Evolutionary conservation across 1,284 basidiomycete genomes (phyloP).

Genomic region (Kalmanozyma brasiliensis): DNA sequence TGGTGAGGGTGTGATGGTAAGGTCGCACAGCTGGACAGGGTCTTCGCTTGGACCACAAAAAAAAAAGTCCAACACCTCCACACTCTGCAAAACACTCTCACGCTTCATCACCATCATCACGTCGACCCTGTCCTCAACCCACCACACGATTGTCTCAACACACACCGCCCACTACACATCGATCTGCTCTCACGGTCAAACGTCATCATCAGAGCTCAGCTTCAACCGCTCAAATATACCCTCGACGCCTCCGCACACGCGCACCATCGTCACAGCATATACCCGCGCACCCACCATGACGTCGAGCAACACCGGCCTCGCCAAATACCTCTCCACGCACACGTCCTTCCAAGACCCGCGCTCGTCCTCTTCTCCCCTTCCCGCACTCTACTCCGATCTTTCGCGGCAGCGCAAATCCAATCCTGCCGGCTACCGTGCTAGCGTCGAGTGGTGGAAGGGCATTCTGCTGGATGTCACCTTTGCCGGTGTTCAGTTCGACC

Average conservation of each 20-base stretch:
- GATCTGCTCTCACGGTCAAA: no score
- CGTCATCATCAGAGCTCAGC: no score
- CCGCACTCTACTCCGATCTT: conserved; percentile 87
- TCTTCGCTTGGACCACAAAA: neutral
- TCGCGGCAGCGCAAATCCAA: conserved; percentile 84
- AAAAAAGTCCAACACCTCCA: conserved; percentile 44
- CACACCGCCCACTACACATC: no score
- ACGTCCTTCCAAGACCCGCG: conserved; percentile 28
- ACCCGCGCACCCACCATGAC: neutral
- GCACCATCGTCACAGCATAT: neutral
- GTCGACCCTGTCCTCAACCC: conserved; percentile 7
- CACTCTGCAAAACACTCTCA: conserved; percentile 4
- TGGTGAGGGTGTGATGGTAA: neutral
- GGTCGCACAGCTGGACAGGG: conserved; percentile 20
- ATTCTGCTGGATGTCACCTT: conserved; percentile 76
- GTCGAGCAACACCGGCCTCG: conserved; percentile 6
- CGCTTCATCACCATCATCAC: neutral
- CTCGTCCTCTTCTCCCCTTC: conserved; percentile 69
- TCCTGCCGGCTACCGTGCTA: conserved; percentile 81
- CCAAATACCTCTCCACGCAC: conserved; percentile 34
- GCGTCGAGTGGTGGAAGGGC: conserved; percentile 85
- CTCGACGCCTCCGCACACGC: neutral
- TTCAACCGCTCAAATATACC: neutral
- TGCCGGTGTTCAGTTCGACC: conserved; percentile 30
- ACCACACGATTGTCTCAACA: no score